These are phyloP conservation scores for Lotus japonicus DNA, from an alignment of 306 rosid species.

Conservation along the genomic window DNA sequence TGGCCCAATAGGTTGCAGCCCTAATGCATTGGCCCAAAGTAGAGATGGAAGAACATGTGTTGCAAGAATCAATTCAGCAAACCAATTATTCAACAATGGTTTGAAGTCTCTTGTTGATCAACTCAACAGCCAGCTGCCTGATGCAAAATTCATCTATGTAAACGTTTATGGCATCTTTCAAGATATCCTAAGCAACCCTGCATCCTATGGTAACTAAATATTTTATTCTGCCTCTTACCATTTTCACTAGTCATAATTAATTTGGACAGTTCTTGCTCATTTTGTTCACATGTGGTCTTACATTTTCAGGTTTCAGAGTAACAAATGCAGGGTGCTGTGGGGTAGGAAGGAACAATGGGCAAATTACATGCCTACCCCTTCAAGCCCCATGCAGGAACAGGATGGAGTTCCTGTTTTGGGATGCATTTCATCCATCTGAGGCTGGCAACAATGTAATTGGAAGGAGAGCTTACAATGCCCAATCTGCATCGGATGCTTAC, in stretches of 20 bases:
- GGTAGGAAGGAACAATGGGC: constrained; percentile 91
- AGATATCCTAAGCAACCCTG: constrained; percentile 59
- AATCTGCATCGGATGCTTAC: constrained; percentile 78
- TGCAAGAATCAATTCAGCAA: constrained; percentile 63
- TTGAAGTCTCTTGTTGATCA: constrained; percentile 59
- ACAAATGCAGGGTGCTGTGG: constrained; percentile 85
- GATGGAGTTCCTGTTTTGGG: constrained; percentile 68
- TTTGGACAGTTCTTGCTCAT: not conserved
- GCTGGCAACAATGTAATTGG: constrained; percentile 54
- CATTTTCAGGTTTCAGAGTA: constrained; percentile 54
- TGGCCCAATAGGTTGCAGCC: constrained; percentile 93
- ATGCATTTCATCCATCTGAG: constrained; percentile 92
- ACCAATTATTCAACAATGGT: constrained; percentile 63
- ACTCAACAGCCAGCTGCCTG: constrained; percentile 51
- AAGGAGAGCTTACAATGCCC: constrained; percentile 64
- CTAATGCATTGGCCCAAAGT: constrained; percentile 69
- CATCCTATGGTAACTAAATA: constrained; percentile 50
- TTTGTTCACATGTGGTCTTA: not conserved
- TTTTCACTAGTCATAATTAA: too few species aligned
- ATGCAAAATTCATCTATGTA: constrained; percentile 61
- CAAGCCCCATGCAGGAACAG: constrained; percentile 83
- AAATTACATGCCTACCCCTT: constrained; percentile 68
- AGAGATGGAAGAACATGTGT: constrained; percentile 82
- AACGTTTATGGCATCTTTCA: constrained; percentile 70
- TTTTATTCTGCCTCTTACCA: too few species aligned